Evolutionary conservation across 495 filamentous ascomycete genomes (phyloP).

Genomic region (Daldinia loculata): DNA sequence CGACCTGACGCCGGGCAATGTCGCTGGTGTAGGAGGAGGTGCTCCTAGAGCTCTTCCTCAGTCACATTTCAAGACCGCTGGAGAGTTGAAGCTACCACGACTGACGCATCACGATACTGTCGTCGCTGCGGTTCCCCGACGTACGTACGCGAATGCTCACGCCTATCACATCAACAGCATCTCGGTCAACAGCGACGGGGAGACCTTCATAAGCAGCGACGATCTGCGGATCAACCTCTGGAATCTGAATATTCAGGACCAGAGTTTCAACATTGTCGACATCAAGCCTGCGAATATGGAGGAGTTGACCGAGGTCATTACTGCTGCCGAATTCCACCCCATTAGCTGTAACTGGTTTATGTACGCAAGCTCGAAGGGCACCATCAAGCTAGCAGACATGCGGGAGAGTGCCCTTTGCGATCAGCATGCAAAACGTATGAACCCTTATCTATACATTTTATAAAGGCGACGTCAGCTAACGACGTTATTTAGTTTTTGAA

Average conservation of each 20-base stretch:
- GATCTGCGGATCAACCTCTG: conserved; percentile 97
- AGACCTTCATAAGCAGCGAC: conserved; percentile 99
- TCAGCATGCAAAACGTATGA: conserved; percentile 90
- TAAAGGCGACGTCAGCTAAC: conserved; percentile 18
- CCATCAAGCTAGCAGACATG: conserved; percentile 99
- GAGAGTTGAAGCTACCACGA: conserved; percentile 88
- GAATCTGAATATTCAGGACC: conserved; percentile 99
- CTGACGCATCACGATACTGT: conserved; percentile 99
- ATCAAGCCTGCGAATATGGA: conserved; percentile 99
- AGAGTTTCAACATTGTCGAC: conserved; percentile 99
- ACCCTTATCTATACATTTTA: conserved; percentile 3
- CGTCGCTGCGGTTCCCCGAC: conserved; percentile 92
- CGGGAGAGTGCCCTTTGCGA: conserved; percentile 94
- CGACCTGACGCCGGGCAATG: conserved; percentile 84
- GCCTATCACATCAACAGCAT: conserved; percentile 99
- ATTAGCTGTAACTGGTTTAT: conserved; percentile 99
- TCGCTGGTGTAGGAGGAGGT: conserved; percentile 74
- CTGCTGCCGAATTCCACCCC: conserved; percentile 97
- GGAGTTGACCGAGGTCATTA: conserved; percentile 98
- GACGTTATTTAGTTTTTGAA: conserved; percentile 79
- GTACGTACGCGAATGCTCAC: conserved; percentile 97
- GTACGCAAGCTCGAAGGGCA: conserved; percentile 99
- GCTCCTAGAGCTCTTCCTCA: conserved; percentile 72
- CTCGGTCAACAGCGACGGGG: conserved; percentile 98
- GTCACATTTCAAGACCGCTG: conserved; percentile 78